Base-by-base conservation (phyloP, 202 grass and related monocot genomes). In the Saccharum hybrid region DNA sequence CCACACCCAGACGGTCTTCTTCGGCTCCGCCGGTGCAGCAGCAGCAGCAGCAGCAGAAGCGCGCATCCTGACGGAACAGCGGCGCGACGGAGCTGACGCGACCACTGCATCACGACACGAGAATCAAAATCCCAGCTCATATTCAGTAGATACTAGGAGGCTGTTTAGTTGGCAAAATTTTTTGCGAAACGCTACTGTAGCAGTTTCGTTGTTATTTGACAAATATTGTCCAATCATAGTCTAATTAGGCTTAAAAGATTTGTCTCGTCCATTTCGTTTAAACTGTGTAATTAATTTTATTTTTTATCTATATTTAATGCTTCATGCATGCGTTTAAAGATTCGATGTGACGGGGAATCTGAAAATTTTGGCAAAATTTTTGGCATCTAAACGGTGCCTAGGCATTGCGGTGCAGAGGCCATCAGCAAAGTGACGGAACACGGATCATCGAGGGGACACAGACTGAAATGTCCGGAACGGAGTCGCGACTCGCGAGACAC, bases 1-100 rank as follows among this genome's bases (percentile, higher is more conserved):
- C 93, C 96, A 98, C 61, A 98, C 72, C 93, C 96, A 98, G 36
- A 98, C 81, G 10, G 85, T 78, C 96, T 96, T 96, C 83, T 54
- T 79, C 21, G 19, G 26, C 61, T 63, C 75, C 64, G 52, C 42
- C 14, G 64, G 75, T 14, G 59, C 28, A 8, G 67, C 26, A 26
- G 26, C 26, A 26, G 26, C 26, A 26, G 26, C 45, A 14, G 45
- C 4, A 5, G 39, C 10, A 61, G 80, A 68, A 19, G 70, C 54
- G 63, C 84, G 54, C 88, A 90, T 90, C 84, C 75, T 87, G 75
- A 81, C 63, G 68, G 14, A 76, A 36, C 10, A n/a, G 8, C 70
- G 66, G 7, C 56, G 19, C 69, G 28, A 71, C 28, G 68, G 56
- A 38, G 36, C 54, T 52, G 79, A n/a, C 7, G 43, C 18, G 48